Percentiles rank a stretch among this genome's conserved stretches.
Evolutionary conservation across 2,329 filamentous ascomycete genomes (phyloP).

Genomic region (Ophiocordyceps camponoti-rufipedis): DNA sequence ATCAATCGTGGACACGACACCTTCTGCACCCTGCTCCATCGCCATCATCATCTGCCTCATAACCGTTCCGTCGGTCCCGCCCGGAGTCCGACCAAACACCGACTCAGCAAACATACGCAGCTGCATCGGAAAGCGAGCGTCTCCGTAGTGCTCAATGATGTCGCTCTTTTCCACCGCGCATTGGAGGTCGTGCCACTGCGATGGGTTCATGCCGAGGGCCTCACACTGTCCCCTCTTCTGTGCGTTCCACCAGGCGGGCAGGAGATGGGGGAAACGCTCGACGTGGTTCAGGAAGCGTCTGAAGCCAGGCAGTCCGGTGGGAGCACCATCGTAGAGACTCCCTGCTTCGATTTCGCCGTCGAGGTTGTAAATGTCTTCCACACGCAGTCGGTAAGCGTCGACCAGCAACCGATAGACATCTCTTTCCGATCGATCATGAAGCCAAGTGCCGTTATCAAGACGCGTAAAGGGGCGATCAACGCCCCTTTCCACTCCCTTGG

Average conservation of each 20-base stretch:
- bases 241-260: conserved; percentile 26
- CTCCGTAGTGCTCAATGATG: conserved; percentile 23
- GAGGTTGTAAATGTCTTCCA: conserved; percentile 16
- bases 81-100: conserved; percentile 12
- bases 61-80: background rate
- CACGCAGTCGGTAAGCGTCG: conserved; percentile 27
- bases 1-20: no score
- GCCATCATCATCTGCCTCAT: conserved; percentile 1
- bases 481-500: conserved; percentile 11
- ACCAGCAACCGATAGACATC: conserved; percentile 27
- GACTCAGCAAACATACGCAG: conserved; percentile 27
- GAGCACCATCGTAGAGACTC: conserved; percentile 11
- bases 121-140: conserved; percentile 27
- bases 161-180: conserved; percentile 13
- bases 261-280: conserved; percentile 9
- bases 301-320: conserved; percentile 14
- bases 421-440: conserved; percentile 22
- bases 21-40: background rate
- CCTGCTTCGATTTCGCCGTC: conserved; percentile 9
- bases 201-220: conserved; percentile 10
- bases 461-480: conserved; percentile 19
- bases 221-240: conserved; percentile 20
- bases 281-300: conserved; percentile 15
- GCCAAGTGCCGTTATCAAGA: conserved; percentile 20
- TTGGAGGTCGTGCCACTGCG: conserved; percentile 9